These are phyloP conservation scores for Sphaerulina populicola DNA, from an alignment of 2,329 filamentous ascomycete species.

Conservation along the genomic window DNA sequence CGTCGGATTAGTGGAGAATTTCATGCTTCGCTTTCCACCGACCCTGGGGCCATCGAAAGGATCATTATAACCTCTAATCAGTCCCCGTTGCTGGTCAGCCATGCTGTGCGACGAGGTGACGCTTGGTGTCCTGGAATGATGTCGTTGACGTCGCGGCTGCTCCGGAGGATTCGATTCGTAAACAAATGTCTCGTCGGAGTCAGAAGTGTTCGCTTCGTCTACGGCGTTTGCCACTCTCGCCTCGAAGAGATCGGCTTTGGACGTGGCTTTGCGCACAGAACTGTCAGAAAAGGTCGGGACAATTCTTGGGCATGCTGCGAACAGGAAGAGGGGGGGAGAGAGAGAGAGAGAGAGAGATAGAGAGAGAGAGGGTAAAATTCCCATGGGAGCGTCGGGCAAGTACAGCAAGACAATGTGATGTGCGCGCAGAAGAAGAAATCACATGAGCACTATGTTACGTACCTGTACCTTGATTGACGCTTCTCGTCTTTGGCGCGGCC, in stretches of 20 bases:
- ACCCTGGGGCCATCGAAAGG: slow-evolving; percentile 56
- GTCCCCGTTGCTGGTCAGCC: slow-evolving; percentile 47
- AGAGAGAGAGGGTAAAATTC: too few species aligned
- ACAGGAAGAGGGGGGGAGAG: background rate
- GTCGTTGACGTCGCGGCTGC: slow-evolving; percentile 55
- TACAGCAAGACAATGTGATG: background rate
- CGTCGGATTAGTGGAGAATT: slow-evolving; percentile 71
- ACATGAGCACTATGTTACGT: slow-evolving; percentile 37
- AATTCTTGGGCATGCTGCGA: slow-evolving; percentile 11
- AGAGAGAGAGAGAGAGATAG: background rate
- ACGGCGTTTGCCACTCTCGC: slow-evolving; percentile 93
- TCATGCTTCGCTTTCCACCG: slow-evolving; percentile 84
- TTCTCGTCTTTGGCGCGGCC: slow-evolving; percentile 62
- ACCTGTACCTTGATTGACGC: slow-evolving; percentile 64
- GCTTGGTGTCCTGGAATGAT: slow-evolving; percentile 91
- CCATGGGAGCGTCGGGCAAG: background rate
- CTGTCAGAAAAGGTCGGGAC: slow-evolving; percentile 25
- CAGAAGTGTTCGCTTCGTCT: slow-evolving; percentile 90
- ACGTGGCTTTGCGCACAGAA: slow-evolving; percentile 56
- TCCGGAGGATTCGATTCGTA: slow-evolving; percentile 91
- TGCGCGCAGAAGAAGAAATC: slow-evolving; percentile 4
- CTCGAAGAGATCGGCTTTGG: slow-evolving; percentile 97
- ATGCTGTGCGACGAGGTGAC: slow-evolving; percentile 72
- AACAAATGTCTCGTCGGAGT: slow-evolving; percentile 97
- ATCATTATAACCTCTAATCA: slow-evolving; percentile 58